Evolutionary conservation across 371 early-diverging fungal species (phyloP), one percentile per base, ranked within the genome.

Genomic region (Rhizomucor miehei): DNA sequence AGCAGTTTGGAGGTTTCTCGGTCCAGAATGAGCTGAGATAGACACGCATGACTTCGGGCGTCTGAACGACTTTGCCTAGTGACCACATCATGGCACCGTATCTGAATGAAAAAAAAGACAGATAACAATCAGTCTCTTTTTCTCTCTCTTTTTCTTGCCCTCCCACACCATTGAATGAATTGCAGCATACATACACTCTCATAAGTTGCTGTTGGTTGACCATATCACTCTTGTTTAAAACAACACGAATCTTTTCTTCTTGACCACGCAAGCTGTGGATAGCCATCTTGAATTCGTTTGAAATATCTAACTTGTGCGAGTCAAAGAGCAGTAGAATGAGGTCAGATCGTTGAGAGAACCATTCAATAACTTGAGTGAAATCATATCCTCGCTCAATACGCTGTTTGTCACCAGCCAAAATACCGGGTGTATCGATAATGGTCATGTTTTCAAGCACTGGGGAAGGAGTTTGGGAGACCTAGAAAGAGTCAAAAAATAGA

Each of bases 61-160:
- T 89, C 37, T 88, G 81, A 9, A 94, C 77, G 0, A 94, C 91
- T 60, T 89, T 91, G 55, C 94, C 94, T 16, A 94, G 77, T 14
- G 93, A 91, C 93, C 93, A 93, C 94, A 94, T 94, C 72, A 94
- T 71, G 9, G 94, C 94, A 41, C 94, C 94, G 56, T 91, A 89
- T 1, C 86, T 87, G 51, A 19, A 46, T 16, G 9, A 43, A 23
- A 37, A 5, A 20, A 46, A 3, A 16, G 16, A 36, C 4, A 23
- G 36, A 21, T n/a, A 20, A 16, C n/a, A 24, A 35, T 34, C 19
- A 34, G 4, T 14, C 24, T 6, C 29, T 51, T 19, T 23, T 51
- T 51, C 40, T 39, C 38, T n/a, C 10, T 10, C 20, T 24, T 6
- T 24, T 25, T 19, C 10, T n/a, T 21, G 35, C 16, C 4, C 25